A percentile compares a stretch with the other conserved stretches of the same genome.
Conservation (phyloP, 352 stramenopile genomes). For the Globisporangium emineosum region DNA sequence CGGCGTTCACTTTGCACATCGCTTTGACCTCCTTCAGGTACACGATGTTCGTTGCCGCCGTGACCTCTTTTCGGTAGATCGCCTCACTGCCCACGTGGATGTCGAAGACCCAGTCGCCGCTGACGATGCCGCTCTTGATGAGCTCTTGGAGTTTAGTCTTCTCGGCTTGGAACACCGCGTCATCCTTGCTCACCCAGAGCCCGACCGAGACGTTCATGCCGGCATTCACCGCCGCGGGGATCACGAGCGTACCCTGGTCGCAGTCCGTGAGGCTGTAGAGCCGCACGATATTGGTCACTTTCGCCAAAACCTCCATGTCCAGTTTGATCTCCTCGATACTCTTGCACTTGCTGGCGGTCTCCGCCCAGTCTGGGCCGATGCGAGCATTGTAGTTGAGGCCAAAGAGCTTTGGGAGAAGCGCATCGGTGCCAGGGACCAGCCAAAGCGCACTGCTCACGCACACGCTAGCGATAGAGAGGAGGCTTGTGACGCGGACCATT, state of each 20-base stretch:
- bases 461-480: background rate
- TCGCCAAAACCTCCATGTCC: slow-evolving; percentile 41
- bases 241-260: slow-evolving; percentile 35
- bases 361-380: slow-evolving; percentile 46
- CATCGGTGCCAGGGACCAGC: background rate
- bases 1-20: slow-evolving; percentile 15
- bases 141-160: slow-evolving; percentile 34
- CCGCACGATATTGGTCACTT: slow-evolving; percentile 42
- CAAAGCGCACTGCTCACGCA: background rate
- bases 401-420: slow-evolving; percentile 24
- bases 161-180: slow-evolving; percentile 38
- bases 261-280: slow-evolving; percentile 58
- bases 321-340: slow-evolving; percentile 27
- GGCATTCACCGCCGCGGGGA: slow-evolving; percentile 40
- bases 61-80: slow-evolving; percentile 63
- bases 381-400: slow-evolving; percentile 75
- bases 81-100: slow-evolving; percentile 73
- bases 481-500: background rate
- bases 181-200: slow-evolving; percentile 54
- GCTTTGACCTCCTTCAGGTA: slow-evolving; percentile 44
- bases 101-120: slow-evolving; percentile 29
- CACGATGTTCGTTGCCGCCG: slow-evolving; percentile 31
- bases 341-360: slow-evolving; percentile 43
- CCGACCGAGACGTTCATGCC: slow-evolving; percentile 55
- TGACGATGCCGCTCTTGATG: slow-evolving; percentile 23